phyloP scores from a whole-genome alignment of 2,329 filamentous ascomycete genomes.

The Akanthomyces lecanii region DNA sequence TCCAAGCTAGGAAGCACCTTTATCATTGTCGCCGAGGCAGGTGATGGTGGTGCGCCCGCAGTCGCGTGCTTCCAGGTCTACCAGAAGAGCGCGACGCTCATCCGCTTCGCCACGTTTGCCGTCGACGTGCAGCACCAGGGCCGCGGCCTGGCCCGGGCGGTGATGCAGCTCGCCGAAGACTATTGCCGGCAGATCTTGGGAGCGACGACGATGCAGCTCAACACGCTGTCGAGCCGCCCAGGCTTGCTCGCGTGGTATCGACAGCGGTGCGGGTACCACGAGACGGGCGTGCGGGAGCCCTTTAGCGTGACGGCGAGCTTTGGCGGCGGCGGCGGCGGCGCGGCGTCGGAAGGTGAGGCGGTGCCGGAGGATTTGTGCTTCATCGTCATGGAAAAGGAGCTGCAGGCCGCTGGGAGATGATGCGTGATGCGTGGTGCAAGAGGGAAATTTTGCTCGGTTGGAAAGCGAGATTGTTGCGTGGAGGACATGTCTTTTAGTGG shows the following conservation, averaged over 20 bases:
- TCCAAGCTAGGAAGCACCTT: neutral
- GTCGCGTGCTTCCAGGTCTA: neutral
- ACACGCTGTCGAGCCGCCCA: conserved; percentile 2
- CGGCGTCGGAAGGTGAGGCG: neutral
- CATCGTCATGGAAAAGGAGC: neutral
- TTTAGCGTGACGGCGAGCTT: neutral
- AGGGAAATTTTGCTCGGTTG: neutral
- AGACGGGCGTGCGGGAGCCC: neutral
- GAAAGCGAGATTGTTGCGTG: neutral
- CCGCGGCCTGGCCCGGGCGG: conserved; percentile 10
- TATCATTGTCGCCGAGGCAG: neutral
- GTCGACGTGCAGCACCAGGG: neutral
- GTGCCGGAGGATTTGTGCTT: neutral
- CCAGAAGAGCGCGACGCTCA: neutral
- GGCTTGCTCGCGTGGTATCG: neutral
- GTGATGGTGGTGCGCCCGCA: too few relatives aligned
- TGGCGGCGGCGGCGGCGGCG: neutral
- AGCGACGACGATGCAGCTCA: conserved; percentile 11
- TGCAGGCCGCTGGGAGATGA: neutral
- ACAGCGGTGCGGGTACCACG: neutral
- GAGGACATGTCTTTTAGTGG: neutral
- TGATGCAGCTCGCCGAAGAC: neutral
- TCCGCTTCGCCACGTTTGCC: conserved; percentile 2
- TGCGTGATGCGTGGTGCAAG: neutral
- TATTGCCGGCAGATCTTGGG: neutral